A percentile compares a stretch with the other conserved stretches of the same genome.
phyloP scores from a whole-genome alignment of 768 basidiomycete species.

The Trametopsis cervina region DNA sequence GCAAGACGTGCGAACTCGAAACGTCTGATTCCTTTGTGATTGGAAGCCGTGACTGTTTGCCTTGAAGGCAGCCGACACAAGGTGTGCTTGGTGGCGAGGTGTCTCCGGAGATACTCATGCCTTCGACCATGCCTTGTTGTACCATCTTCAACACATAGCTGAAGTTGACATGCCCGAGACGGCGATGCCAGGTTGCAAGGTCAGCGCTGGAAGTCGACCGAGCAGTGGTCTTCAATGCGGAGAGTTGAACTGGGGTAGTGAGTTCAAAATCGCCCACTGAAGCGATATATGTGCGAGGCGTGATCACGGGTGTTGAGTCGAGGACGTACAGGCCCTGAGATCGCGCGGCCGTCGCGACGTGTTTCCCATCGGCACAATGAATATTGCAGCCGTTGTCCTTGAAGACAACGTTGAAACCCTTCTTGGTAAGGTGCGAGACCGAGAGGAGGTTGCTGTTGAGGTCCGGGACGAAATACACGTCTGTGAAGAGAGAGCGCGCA shows the following conservation, averaged over 20 bases:
- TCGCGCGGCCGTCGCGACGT: conserved; percentile 1
- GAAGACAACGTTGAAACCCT: conserved; percentile 7
- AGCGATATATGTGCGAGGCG: conserved; percentile 3
- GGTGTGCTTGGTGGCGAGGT: background rate
- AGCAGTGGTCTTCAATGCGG: background rate
- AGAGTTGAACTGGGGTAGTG: background rate
- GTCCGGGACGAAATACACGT: conserved; percentile 16
- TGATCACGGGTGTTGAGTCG: background rate
- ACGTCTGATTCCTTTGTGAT: conserved; percentile 10
- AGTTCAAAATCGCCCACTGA: background rate
- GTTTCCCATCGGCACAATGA: background rate
- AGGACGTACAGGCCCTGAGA: conserved; percentile 13
- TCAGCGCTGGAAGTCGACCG: conserved; percentile 6
- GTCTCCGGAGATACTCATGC: conserved; percentile 10
- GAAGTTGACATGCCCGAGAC: conserved; percentile 12
- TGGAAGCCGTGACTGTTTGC: conserved; percentile 16
- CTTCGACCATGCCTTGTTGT: conserved; percentile 12
- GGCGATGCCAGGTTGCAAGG: conserved; percentile 13
- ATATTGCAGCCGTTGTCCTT: conserved; percentile 3
- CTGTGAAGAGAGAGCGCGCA: conserved; percentile 4
- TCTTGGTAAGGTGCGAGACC: conserved; percentile 10
- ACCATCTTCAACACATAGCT: conserved; percentile 13
- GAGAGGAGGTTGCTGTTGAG: conserved; percentile 19
- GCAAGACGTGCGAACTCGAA: background rate
- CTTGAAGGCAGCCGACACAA: conserved; percentile 18